Evolutionary conservation across 2,329 filamentous ascomycete species (phyloP).

Genomic region (Aureobasidium sp.): DNA sequence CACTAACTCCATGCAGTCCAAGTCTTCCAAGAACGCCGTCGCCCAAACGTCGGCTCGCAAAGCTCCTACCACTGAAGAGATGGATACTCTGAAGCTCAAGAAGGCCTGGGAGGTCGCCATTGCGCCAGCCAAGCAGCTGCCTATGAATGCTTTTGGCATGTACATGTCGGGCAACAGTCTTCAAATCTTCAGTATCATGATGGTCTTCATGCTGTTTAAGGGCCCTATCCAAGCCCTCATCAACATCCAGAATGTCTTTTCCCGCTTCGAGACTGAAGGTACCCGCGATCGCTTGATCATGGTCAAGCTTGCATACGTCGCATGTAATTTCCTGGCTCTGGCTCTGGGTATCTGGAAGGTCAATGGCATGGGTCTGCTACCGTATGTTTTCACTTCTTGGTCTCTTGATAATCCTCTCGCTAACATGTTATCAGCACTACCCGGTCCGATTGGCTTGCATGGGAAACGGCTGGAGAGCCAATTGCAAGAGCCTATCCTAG

Average conservation of each 20-base stretch:
- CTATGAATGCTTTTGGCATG: slow-evolving; percentile 99
- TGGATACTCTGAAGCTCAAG: slow-evolving; percentile 92
- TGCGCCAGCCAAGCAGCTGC: slow-evolving; percentile 83
- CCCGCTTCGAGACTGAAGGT: slow-evolving; percentile 76
- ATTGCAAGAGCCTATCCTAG: slow-evolving; percentile 49
- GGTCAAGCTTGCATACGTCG: slow-evolving; percentile 81
- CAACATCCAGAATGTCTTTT: slow-evolving; percentile 77
- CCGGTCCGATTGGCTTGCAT: slow-evolving; percentile 93
- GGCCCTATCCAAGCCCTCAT: slow-evolving; percentile 81
- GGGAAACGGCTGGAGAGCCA: slow-evolving; percentile 69
- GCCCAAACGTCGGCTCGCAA: slow-evolving; percentile 42
- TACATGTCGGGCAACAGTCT: slow-evolving; percentile 99
- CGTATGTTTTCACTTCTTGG: slow-evolving; percentile 47
- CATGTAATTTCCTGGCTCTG: slow-evolving; percentile 76
- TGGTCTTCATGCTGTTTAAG: slow-evolving; percentile 99
- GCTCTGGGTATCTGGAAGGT: slow-evolving; percentile 92
- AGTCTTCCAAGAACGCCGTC: slow-evolving; percentile 18
- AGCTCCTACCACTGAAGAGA: slow-evolving; percentile 69
- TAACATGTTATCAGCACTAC: slow-evolving; percentile 58
- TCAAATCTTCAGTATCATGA: slow-evolving; percentile 99
- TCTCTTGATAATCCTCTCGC: slow-evolving; percentile 1
- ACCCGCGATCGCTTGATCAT: slow-evolving; percentile 65
- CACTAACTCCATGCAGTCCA: slow-evolving; percentile 14
- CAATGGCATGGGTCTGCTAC: slow-evolving; percentile 89
- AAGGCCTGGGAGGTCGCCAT: slow-evolving; percentile 98